Base-by-base conservation (phyloP, 345 rosid species). In the Populus tremula region DNA sequence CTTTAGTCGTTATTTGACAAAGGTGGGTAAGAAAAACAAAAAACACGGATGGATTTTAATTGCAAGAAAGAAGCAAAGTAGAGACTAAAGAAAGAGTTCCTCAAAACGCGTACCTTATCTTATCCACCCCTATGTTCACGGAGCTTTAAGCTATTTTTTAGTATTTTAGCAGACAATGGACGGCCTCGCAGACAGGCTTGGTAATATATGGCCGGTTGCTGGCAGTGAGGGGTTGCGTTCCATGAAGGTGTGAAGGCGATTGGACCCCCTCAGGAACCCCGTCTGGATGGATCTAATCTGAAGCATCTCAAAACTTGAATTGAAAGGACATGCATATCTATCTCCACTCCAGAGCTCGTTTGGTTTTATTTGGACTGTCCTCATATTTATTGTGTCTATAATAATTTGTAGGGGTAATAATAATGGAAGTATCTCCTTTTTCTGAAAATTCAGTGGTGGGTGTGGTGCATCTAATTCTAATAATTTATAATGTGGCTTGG, bases 91-190 rank as follows among this genome's bases (percentile, higher is more conserved):
- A 38, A 35, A 53, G n/a, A 25, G 36, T 16, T 66, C 81, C 67
- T 78, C 69, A 41, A 72, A 53, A 39, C 4, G 77, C 50, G 81
- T 50, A 14, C 62, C 76, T 54, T 66, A 65, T 72, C 81, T 49
- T 23, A 72, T 38, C 71, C 59, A 16, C 23, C 68, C 77, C 72
- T 43, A 25, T 16, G 11, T 72, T 31, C 65, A 50, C 56, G 76
- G 81, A 78, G 65, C 50, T 13, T n/a, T 4, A 50, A 31, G 8
- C 2, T 69, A 20, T 69, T 1, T 2, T 43, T 8, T 2, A 54
- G 61, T 7, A 54, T 54, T 8, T 43, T 54, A 54, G 10, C 12
- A 54, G 11, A n/a, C 2, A 54, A 2, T 4, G 2, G 54, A 49
- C 20, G 16, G 53, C 36, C 36, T 43, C 47, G 12, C 47, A 43